Conservation (phyloP, 192 early-diverging fungal genomes). For the Jimgerdemannia lactiflua region DNA sequence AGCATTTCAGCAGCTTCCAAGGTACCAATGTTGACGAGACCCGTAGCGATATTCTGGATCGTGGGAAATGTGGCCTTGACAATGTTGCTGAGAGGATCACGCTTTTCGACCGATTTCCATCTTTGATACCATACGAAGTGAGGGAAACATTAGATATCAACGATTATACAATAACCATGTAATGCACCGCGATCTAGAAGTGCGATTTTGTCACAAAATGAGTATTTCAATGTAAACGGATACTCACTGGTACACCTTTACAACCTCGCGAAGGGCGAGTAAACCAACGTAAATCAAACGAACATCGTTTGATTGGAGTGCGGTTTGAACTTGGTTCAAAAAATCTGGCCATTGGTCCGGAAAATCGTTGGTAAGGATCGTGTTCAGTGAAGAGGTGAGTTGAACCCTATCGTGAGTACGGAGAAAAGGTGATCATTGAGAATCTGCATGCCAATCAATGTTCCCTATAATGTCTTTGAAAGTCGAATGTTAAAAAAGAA, state of each 20-base stretch:
- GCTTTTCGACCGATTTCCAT: constrained; percentile 60
- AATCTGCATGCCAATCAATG: no score
- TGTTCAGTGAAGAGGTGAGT: constrained; percentile 71
- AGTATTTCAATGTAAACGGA: constrained; percentile 2
- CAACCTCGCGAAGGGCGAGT: constrained; percentile 73
- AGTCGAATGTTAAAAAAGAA: constrained; percentile 4
- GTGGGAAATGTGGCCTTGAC: constrained; percentile 74
- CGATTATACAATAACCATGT: no score
- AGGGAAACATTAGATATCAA: no score
- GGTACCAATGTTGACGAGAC: constrained; percentile 56
- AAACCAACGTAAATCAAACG: constrained; percentile 75
- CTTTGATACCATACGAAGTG: constrained; percentile 20
- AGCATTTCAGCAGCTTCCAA: constrained; percentile 81
- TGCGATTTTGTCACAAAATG: background rate
- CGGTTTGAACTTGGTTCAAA: constrained; percentile 57
- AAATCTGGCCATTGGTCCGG: constrained; percentile 81
- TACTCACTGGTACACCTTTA: constrained; percentile 73
- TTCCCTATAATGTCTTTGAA: background rate
- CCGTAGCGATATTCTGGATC: constrained; percentile 73
- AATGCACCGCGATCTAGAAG: background rate
- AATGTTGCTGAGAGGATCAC: constrained; percentile 66
- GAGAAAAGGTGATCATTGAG: background rate
- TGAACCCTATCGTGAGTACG: constrained; percentile 48
- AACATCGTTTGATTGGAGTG: constrained; percentile 64
- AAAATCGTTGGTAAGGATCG: constrained; percentile 77